Conservation (phyloP, 805 yeast genomes). For the Saturnispora gosingensis region DNA sequence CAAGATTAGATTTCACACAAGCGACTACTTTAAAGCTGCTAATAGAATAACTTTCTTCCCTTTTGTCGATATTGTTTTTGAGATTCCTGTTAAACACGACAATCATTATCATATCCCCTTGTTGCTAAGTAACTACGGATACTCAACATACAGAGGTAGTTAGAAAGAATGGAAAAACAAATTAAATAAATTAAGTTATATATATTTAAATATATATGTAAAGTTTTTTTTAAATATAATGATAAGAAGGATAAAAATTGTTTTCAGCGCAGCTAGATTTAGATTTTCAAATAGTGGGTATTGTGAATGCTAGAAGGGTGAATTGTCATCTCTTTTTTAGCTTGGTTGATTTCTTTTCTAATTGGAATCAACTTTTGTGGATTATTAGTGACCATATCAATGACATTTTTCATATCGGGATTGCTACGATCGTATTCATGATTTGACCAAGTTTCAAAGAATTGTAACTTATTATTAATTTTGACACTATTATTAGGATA, state of each 20-base stretch:
- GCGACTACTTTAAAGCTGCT: conserved; percentile 44
- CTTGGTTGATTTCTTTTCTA: conserved; percentile 55
- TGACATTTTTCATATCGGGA: conserved; percentile 38
- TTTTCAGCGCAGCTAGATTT: not conserved
- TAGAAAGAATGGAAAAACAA: not conserved
- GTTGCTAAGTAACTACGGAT: conserved; percentile 74
- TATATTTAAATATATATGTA: not conserved
- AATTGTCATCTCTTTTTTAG: conserved; percentile 57
- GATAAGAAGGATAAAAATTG: not conserved
- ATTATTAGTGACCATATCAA: conserved; percentile 36
- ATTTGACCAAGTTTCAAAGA: conserved; percentile 40
- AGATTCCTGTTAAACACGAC: conserved; percentile 56
- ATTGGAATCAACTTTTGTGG: conserved; percentile 44
- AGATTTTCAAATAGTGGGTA: conserved; percentile 56
- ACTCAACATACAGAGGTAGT: conserved; percentile 80
- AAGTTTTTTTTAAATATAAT: not conserved
- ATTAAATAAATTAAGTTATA: not conserved
- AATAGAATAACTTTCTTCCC: conserved; percentile 65
- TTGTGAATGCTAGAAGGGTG: conserved; percentile 50
- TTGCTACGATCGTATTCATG: conserved; percentile 46
- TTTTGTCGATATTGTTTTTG: conserved; percentile 70
- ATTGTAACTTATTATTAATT: not conserved
- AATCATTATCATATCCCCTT: conserved; percentile 87
- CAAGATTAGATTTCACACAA: conserved; percentile 69
- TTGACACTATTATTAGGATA: not conserved